phyloP scores from a whole-genome alignment of 2,329 filamentous ascomycete species.

The Fusarium ramigenum region DNA sequence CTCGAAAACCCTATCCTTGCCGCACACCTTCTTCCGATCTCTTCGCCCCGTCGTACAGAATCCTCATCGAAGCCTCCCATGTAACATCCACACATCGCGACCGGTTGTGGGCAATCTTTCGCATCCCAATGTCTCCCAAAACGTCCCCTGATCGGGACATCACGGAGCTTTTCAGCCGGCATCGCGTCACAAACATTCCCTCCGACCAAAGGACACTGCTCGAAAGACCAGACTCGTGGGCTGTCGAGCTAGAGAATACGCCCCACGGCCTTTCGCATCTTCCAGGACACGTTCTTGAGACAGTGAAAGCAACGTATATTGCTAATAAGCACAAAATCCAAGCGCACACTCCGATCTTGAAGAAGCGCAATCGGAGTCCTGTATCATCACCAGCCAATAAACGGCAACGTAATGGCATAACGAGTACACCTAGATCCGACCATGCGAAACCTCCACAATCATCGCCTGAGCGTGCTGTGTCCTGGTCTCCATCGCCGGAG shows the following conservation, averaged over 20 bases:
- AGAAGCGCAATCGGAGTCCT: constrained; percentile 9
- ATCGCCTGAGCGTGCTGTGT: constrained; percentile 14
- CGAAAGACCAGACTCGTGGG: constrained; percentile 50
- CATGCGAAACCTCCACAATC: neutral
- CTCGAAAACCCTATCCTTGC: neutral
- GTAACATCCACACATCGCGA: constrained; percentile 32
- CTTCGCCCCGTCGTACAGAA: constrained; percentile 1
- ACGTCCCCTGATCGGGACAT: constrained; percentile 39
- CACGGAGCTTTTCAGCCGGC: constrained; percentile 39
- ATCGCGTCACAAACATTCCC: constrained; percentile 47
- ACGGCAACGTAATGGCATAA: constrained; percentile 13
- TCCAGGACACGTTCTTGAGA: constrained; percentile 49
- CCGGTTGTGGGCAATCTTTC: constrained; percentile 23
- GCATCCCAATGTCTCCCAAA: constrained; percentile 41
- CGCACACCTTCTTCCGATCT: neutral
- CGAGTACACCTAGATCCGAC: neutral
- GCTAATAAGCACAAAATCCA: neutral
- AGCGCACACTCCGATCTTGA: constrained; percentile 1
- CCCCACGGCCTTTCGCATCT: constrained; percentile 45
- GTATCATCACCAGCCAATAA: constrained; percentile 6
- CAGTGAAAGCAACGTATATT: constrained; percentile 40
- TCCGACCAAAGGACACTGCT: constrained; percentile 53
- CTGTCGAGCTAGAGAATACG: constrained; percentile 37
- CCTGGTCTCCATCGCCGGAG: constrained; percentile 39
- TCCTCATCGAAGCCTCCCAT: constrained; percentile 25